phyloP scores from a whole-genome alignment of 768 basidiomycete species.

The Saitozyma sp. region DNA sequence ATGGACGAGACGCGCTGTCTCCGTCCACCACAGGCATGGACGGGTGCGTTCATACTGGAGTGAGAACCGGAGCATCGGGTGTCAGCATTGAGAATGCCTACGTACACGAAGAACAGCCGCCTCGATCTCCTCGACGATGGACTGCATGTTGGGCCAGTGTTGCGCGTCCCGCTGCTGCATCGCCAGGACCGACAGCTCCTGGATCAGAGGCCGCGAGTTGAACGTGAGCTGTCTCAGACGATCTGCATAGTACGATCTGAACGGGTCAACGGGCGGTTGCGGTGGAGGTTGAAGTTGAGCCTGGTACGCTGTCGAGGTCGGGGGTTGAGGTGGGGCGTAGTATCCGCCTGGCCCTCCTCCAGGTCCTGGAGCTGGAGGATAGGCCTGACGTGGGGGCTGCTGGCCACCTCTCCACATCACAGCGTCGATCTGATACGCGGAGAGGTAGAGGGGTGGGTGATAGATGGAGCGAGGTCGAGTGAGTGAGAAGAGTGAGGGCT shows the following conservation, averaged over 20 bases:
- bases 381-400: no score
- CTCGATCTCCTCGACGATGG: conserved; percentile 46
- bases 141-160: conserved; percentile 44
- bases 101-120: conserved; percentile 38
- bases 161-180: conserved; percentile 39
- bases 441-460: no score
- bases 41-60: no score
- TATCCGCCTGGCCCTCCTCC: not conserved
- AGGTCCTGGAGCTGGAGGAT: no score
- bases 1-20: not conserved
- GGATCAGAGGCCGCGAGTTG: conserved; percentile 94
- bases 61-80: conserved; percentile 16
- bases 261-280: conserved; percentile 34
- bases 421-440: no score
- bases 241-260: conserved; percentile 41
- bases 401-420: no score
- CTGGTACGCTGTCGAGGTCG: conserved; percentile 1
- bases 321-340: conserved; percentile 9
- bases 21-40: no score
- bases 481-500: no score
- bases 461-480: no score
- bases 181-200: conserved; percentile 86
- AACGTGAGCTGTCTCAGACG: conserved; percentile 64
- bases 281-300: not conserved
- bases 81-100: conserved; percentile 18